Evolutionary conservation across 2,329 filamentous ascomycete species (phyloP).

Genomic region (Colletotrichum paranaense): DNA sequence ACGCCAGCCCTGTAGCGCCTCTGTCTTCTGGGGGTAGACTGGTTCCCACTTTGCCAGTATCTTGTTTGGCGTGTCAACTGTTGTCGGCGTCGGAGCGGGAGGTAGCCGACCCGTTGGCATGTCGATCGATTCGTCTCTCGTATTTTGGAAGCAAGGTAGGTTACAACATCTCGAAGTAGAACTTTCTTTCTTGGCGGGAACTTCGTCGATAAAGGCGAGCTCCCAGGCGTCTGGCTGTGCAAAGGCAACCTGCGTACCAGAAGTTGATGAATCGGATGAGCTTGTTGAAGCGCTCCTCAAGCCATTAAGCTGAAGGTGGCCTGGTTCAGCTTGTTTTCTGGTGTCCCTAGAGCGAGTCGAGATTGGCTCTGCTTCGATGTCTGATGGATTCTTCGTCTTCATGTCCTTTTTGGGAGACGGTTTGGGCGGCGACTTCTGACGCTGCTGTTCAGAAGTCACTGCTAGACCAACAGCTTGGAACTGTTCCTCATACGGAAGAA

Average conservation of each 20-base stretch:
- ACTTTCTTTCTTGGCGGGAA: slow-evolving; percentile 39
- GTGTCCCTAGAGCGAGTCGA: not conserved
- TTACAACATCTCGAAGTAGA: slow-evolving; percentile 24
- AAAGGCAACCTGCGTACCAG: slow-evolving; percentile 47
- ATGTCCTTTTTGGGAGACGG: not conserved
- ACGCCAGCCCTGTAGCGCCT: slow-evolving; percentile 12
- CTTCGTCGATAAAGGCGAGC: slow-evolving; percentile 47
- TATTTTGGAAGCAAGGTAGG: slow-evolving; percentile 12
- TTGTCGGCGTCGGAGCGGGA: slow-evolving; percentile 9
- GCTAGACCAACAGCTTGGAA: slow-evolving; percentile 66
- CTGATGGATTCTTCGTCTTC: not conserved
- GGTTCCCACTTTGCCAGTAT: slow-evolving; percentile 23
- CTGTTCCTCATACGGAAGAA: slow-evolving; percentile 64
- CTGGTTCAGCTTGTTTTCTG: not conserved
- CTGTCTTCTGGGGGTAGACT: slow-evolving; percentile 19
- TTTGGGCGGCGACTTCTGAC: slow-evolving; percentile 32
- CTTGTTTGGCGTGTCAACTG: slow-evolving; percentile 31
- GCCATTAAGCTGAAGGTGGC: slow-evolving; percentile 31
- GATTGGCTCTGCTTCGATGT: slow-evolving; percentile 18
- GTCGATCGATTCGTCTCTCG: slow-evolving; percentile 9
- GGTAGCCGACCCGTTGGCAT: not conserved
- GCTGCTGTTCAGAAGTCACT: slow-evolving; percentile 64
- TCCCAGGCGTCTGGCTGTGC: slow-evolving; percentile 45
- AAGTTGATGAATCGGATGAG: slow-evolving; percentile 35
- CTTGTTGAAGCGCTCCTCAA: slow-evolving; percentile 22